Evolutionary conservation across 352 stramenopile genomes (phyloP), one percentile per base, ranked within the genome.

Genomic region (Globisporangium cederbergense): DNA sequence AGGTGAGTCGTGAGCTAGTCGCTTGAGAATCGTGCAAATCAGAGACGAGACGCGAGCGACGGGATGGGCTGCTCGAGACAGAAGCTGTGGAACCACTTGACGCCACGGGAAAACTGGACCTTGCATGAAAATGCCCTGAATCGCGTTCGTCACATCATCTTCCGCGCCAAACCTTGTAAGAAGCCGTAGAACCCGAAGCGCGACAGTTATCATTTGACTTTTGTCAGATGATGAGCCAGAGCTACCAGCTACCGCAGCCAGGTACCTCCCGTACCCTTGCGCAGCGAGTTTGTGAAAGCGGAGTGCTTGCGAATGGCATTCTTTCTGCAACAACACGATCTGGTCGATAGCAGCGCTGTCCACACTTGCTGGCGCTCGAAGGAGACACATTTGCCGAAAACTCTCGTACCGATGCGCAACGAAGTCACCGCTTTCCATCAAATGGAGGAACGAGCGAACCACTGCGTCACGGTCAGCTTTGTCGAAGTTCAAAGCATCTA

Each of bases 31-130:
- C 0, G 70, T 51, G n/a, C 69, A 73, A 16, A 96, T 70, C 16
- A 85, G 65, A 10, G 65, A 74, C 1, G 85, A 83, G 8, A 93
- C 79, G 10, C 43, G 62, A 43, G 60, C 20, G 28, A 86, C 58
- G 2, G 88, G 83, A 53, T 96, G 84, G 40, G 73, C 65, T n/a
- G 74, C 74, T 32, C 84, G 76, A 40, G 86, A 75, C 0, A 96
- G 74, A 30, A 96, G 60, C 55, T 96, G 88, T 42, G 88, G 85
- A 18, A 94, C 77, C 38, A 94, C 67, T 13, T 75, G 71, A 16
- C 70, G 70, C 88, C 88, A 96, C 46, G 83, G 77, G 47, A 58
- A 46, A 2, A 95, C 65, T 22, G 88, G 80, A 4, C 86, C 79
- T 4, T 67, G 50, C 5, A 45, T 66, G 34, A 96, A 83, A 0